These are phyloP conservation scores for Xylariomycetidae sp. DNA, from an alignment of 2,329 filamentous ascomycete species.

Conservation along the genomic window DNA sequence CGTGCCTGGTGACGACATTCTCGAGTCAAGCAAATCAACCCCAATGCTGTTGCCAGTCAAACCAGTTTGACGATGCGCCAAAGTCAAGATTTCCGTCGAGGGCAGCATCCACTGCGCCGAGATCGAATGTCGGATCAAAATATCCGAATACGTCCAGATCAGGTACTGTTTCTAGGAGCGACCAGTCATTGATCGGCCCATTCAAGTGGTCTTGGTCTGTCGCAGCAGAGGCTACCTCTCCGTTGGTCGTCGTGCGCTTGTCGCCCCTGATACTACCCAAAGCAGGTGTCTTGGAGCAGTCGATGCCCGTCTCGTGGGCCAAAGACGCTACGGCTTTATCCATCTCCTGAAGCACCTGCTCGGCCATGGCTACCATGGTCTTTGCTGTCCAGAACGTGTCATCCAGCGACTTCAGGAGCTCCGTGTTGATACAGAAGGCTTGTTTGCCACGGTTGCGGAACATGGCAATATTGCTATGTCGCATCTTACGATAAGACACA, in stretches of 20 bases:
- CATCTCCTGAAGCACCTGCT: slow-evolving; percentile 52
- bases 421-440: slow-evolving; percentile 50
- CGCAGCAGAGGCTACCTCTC: slow-evolving; percentile 4
- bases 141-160: slow-evolving; percentile 52
- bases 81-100: slow-evolving; percentile 52
- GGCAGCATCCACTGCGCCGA: slow-evolving; percentile 49
- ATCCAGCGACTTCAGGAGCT: slow-evolving; percentile 47
- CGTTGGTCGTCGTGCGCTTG: slow-evolving; percentile 2
- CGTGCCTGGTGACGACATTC: slow-evolving; percentile 35
- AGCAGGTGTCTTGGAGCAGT: slow-evolving; percentile 17
- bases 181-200: slow-evolving; percentile 32
- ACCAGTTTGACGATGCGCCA: slow-evolving; percentile 48
- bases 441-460: slow-evolving; percentile 52
- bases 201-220: slow-evolving; percentile 2
- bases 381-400: slow-evolving; percentile 54
- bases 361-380: slow-evolving; percentile 50
- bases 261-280: too few relatives aligned
- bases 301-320: slow-evolving; percentile 27
- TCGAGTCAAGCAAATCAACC: slow-evolving; percentile 29
- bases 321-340: slow-evolving; percentile 46
- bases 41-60: slow-evolving; percentile 28
- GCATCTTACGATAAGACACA: slow-evolving; percentile 60
- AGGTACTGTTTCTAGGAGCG: slow-evolving; percentile 37
- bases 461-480: slow-evolving; percentile 54
- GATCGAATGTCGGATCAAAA: slow-evolving; percentile 50